phyloP scores from a whole-genome alignment of 2,329 filamentous ascomycete species.

The Alternaria sp. region DNA sequence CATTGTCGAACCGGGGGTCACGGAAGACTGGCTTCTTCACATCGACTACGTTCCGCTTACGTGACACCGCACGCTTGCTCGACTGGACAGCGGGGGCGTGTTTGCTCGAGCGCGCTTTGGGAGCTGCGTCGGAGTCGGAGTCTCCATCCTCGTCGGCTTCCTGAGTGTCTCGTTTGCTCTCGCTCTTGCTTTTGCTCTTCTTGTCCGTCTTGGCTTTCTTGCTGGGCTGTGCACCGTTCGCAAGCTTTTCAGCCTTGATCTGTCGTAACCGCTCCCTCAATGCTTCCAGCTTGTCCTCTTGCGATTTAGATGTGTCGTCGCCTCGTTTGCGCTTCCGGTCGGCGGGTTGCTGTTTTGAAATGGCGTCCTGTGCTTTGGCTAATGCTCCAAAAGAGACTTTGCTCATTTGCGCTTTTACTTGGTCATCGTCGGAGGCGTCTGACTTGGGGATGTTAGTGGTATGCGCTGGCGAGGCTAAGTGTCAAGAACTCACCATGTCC shows the following conservation, averaged over 20 bases:
- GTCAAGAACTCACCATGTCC: too few relatives aligned
- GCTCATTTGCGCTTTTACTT: slow-evolving; percentile 56
- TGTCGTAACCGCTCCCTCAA: slow-evolving; percentile 54
- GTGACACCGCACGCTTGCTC: slow-evolving; percentile 82
- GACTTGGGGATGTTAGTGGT: slow-evolving; percentile 22
- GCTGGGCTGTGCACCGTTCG: slow-evolving; percentile 25
- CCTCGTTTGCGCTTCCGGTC: slow-evolving; percentile 53
- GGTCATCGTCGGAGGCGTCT: slow-evolving; percentile 49
- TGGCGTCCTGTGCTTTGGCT: slow-evolving; percentile 79
- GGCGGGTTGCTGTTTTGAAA: slow-evolving; percentile 52
- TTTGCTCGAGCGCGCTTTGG: slow-evolving; percentile 70
- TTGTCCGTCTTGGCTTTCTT: slow-evolving; percentile 26
- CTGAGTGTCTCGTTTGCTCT: slow-evolving; percentile 39
- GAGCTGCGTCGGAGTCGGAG: slow-evolving; percentile 43
- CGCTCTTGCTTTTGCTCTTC: slow-evolving; percentile 19
- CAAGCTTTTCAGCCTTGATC: slow-evolving; percentile 51
- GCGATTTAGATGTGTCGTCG: slow-evolving; percentile 46
- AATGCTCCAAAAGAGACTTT: slow-evolving; percentile 88
- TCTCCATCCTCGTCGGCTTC: slow-evolving; percentile 42
- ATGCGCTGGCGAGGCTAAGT: too few relatives aligned
- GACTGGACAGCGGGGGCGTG: slow-evolving; percentile 86
- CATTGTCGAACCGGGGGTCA: slow-evolving; percentile 87
- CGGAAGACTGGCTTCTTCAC: slow-evolving; percentile 66
- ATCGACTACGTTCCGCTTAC: slow-evolving; percentile 75
- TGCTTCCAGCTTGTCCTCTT: slow-evolving; percentile 56